Evolutionary conservation across 1,284 basidiomycete genomes (phyloP), one percentile per base, ranked within the genome.

Genomic region (Austropuccinia psidii): DNA sequence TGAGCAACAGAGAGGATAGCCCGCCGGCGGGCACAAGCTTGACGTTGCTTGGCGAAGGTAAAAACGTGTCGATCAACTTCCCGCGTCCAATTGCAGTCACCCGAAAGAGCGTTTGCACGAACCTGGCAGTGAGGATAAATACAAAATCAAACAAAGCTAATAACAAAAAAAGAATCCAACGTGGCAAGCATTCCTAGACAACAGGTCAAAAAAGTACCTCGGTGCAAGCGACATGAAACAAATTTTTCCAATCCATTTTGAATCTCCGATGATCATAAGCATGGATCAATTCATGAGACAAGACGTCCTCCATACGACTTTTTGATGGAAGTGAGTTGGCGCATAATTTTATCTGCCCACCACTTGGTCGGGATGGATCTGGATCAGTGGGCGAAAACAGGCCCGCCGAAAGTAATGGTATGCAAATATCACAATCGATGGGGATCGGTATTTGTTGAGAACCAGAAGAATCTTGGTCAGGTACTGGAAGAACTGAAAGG

Each of bases 251-350:
- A 55, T 73, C 70, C 9, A 73, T 31, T n/a, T 54, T n/a, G 27
- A 73, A 73, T 33, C 58, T 45, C 19, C 70, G 49, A 62, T 64
- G 47, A 50, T 73, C 70, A 35, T 60, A 73, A 4, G 70, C 70
- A n/a, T 73, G 70, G 19, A 73, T 73, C n/a, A 73, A 39, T 64
- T 73, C 70, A 31, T 73, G 70, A 52, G 70, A 61, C 6, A 73
- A 27, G 13, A 73, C 70, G 35, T 73, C 70, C 37, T 60, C 57
- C n/a, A 60, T 35, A 55, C 64, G 70, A 24, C 37, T 31, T 52
- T 61, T 49, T 19, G 70, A 73, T 27, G 49, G 35, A 19, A 73
- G 31, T 43, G 55, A 52, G 37, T 73, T 50, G 31, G 70, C 57
- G 33, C 70, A 73, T 41, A 73, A 29, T 64, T 39, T 49, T 24